These are phyloP conservation scores for Chloris gayana DNA, from an alignment of 176 grass and related monocot genomes.

Conservation along the genomic window DNA sequence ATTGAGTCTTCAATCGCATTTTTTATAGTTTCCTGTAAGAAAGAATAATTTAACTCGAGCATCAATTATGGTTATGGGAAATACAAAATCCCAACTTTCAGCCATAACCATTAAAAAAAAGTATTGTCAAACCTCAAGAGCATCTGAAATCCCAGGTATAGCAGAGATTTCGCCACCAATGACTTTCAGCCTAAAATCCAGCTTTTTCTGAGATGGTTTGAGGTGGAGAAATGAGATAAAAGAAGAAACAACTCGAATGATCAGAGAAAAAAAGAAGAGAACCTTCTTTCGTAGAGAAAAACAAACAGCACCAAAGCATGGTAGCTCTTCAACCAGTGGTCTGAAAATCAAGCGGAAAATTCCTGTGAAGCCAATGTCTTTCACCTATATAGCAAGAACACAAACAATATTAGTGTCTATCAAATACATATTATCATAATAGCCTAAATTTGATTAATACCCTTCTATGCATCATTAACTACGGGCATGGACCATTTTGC, in stretches of 20 bases:
- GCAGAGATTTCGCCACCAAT: slow-evolving; percentile 89
- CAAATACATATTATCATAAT: background rate
- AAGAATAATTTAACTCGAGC: slow-evolving; percentile 25
- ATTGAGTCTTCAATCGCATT: slow-evolving; percentile 97
- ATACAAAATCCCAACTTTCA: slow-evolving; percentile 19
- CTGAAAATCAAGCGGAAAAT: slow-evolving; percentile 93
- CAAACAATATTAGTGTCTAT: slow-evolving; percentile 28
- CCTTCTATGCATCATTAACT: background rate
- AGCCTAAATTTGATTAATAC: background rate
- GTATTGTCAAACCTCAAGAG: slow-evolving; percentile 69
- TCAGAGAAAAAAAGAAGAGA: slow-evolving; percentile 6
- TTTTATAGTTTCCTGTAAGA: slow-evolving; percentile 76
- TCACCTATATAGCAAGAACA: slow-evolving; percentile 61
- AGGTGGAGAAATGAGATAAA: background rate
- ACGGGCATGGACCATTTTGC: slow-evolving; percentile 1
- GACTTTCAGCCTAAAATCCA: slow-evolving; percentile 94
- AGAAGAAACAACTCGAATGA: background rate
- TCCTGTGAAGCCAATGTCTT: slow-evolving; percentile 84
- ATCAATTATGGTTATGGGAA: slow-evolving; percentile 26
- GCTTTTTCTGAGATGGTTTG: slow-evolving; percentile 76
- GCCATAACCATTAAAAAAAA: slow-evolving; percentile 7
- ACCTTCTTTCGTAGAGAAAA: slow-evolving; percentile 98
- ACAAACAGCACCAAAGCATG: slow-evolving; percentile 95
- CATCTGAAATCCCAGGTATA: slow-evolving; percentile 91
- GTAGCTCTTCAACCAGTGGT: slow-evolving; percentile 77